Conservation (phyloP, 257 asterid species). For the Plantago major region DNA sequence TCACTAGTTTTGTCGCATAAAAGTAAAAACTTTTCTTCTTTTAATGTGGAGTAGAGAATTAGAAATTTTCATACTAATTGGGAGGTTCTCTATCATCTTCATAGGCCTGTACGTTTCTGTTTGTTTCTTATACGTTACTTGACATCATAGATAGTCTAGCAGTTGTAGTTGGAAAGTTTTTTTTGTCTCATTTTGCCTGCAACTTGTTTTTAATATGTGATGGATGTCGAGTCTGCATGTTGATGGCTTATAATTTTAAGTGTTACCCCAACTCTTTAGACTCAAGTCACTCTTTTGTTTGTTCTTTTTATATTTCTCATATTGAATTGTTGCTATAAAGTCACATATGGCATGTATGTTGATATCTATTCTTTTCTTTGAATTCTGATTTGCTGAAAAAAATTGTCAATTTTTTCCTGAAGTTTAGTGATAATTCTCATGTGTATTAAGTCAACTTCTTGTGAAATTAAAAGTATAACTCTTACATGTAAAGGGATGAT, state of each 20-base stretch:
- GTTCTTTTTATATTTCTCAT: not conserved
- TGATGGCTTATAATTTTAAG: not conserved
- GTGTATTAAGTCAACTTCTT: not conserved
- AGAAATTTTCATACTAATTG: not conserved
- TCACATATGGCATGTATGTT: not conserved
- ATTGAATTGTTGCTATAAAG: not conserved
- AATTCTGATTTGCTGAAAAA: not conserved
- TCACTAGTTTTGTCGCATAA: not conserved
- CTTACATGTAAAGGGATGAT: not conserved
- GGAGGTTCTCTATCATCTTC: too few species aligned
- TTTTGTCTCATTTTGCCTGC: not conserved
- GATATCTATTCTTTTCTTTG: not conserved
- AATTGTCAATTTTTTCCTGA: not conserved
- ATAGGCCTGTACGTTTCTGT: not conserved
- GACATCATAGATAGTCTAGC: too few species aligned
- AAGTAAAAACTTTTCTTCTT: too few species aligned
- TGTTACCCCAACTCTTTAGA: not conserved
- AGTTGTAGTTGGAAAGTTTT: too few species aligned
- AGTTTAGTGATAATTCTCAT: constrained; percentile 3
- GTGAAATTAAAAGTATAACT: not conserved
- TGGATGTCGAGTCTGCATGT: not conserved
- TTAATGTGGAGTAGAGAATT: too few species aligned
- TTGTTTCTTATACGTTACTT: not conserved
- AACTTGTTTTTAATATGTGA: constrained; percentile 1
- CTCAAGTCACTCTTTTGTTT: not conserved